Evolutionary conservation across 352 stramenopile genomes (phyloP).

Genomic region (Phytophthora syringae): DNA sequence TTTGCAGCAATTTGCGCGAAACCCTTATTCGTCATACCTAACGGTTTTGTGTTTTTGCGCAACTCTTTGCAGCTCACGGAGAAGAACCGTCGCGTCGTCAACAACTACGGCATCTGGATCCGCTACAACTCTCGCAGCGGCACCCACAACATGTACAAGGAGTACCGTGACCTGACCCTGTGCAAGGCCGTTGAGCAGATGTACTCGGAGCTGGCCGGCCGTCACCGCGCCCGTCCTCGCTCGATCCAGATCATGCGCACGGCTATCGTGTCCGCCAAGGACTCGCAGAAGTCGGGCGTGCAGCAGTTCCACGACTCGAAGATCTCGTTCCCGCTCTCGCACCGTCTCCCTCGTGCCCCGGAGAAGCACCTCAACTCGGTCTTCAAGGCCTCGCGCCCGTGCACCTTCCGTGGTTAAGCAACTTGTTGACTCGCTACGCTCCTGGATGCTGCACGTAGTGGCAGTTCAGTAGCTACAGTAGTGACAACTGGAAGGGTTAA

Average conservation of each 20-base stretch:
- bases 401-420: constrained; percentile 98
- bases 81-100: constrained; percentile 98
- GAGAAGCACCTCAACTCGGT: constrained; percentile 96
- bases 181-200: constrained; percentile 98
- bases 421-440: constrained; percentile 18
- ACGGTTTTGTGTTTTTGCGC: constrained; percentile 21
- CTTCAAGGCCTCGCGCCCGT: constrained; percentile 97
- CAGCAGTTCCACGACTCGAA: constrained; percentile 97
- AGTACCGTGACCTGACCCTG: constrained; percentile 99
- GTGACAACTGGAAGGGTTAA: too few relatives aligned
- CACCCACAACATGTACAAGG: constrained; percentile 99
- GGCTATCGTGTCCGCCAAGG: constrained; percentile 94
- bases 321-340: constrained; percentile 98
- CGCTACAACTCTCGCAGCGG: constrained; percentile 99
- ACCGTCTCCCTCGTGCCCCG: constrained; percentile 94
- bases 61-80: constrained; percentile 90
- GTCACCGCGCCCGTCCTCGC: constrained; percentile 96
- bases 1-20: neutral
- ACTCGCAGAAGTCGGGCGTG: constrained; percentile 96
- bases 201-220: constrained; percentile 98
- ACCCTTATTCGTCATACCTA: neutral
- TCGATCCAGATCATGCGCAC: constrained; percentile 99
- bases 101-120: constrained; percentile 99
- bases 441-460: too few relatives aligned
- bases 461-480: neutral